phyloP scores from a whole-genome alignment of 306 rosid species.

The Cucumis hystrix region DNA sequence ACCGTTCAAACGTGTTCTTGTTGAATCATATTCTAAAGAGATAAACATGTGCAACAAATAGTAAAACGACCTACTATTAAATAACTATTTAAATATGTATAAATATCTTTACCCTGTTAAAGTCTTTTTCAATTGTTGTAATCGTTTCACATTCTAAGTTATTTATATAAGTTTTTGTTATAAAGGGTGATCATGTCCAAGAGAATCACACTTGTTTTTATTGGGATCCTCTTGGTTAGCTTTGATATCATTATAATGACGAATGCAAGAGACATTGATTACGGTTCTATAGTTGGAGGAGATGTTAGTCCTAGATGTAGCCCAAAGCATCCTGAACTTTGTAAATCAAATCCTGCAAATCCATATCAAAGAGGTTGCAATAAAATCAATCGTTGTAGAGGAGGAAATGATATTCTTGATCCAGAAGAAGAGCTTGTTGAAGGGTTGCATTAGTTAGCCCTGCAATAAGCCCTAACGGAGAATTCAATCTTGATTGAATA shows the following conservation, averaged over 20 bases:
- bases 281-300: not conserved
- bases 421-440: not conserved
- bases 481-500: no score
- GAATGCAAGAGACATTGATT: not conserved
- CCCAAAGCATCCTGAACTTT: not conserved
- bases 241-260: not conserved
- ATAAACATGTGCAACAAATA: no score
- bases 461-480: no score
- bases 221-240: not conserved
- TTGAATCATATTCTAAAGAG: no score
- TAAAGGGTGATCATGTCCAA: not conserved
- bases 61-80: no score
- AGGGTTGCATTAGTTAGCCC: not conserved
- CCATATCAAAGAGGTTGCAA: not conserved
- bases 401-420: no score
- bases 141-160: no score
- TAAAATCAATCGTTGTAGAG: not conserved
- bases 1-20: no score
- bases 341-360: not conserved
- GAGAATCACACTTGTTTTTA: not conserved
- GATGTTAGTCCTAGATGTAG: not conserved
- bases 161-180: no score
- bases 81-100: no score
- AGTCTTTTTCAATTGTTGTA: no score
- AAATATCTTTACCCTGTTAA: no score